A percentile compares a stretch with the other conserved stretches of the same genome.
Conservation (phyloP, 768 basidiomycete genomes). For the Strobilomyces confusus region DNA sequence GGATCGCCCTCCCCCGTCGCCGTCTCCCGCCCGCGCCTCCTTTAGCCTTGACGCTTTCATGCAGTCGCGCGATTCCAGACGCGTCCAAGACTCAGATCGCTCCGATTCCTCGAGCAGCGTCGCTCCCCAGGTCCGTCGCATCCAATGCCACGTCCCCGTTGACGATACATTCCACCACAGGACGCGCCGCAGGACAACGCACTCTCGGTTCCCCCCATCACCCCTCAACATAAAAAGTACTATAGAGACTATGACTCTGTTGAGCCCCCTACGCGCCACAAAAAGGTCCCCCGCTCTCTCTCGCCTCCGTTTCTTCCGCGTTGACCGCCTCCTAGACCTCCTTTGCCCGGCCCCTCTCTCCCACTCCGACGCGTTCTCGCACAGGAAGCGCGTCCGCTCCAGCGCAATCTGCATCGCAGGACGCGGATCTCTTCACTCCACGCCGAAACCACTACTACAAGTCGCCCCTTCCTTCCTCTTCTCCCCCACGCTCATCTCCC, state of each 20-base stretch:
- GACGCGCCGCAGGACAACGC: slow-evolving; percentile 27
- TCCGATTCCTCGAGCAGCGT: slow-evolving; percentile 29
- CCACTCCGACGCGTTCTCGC: slow-evolving; percentile 38
- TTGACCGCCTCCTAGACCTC: slow-evolving; percentile 15
- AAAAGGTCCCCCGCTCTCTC: slow-evolving; percentile 19
- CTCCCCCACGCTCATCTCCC: slow-evolving; percentile 57
- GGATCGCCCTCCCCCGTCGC: slow-evolving; percentile 51
- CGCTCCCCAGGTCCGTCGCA: slow-evolving; percentile 39
- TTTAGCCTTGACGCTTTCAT: slow-evolving; percentile 47
- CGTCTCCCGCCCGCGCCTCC: slow-evolving; percentile 46
- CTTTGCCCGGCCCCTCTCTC: slow-evolving; percentile 41
- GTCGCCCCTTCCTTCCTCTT: slow-evolving; percentile 58
- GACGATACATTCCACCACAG: slow-evolving; percentile 19
- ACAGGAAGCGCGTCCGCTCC: slow-evolving; percentile 30
- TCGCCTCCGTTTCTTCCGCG: background rate
- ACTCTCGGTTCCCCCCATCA: slow-evolving; percentile 39
- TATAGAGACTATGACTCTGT: slow-evolving; percentile 44
- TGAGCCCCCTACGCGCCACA: slow-evolving; percentile 31
- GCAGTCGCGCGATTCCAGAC: slow-evolving; percentile 54
- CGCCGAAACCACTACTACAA: slow-evolving; percentile 40
- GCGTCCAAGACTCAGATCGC: slow-evolving; percentile 31
- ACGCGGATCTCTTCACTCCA: slow-evolving; percentile 47
- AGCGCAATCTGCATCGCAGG: slow-evolving; percentile 29
- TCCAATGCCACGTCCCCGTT: slow-evolving; percentile 15
- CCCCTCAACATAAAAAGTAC: slow-evolving; percentile 59